Base-by-base conservation (phyloP, 345 rosid species). In the Lepidium aucheri region DNA sequence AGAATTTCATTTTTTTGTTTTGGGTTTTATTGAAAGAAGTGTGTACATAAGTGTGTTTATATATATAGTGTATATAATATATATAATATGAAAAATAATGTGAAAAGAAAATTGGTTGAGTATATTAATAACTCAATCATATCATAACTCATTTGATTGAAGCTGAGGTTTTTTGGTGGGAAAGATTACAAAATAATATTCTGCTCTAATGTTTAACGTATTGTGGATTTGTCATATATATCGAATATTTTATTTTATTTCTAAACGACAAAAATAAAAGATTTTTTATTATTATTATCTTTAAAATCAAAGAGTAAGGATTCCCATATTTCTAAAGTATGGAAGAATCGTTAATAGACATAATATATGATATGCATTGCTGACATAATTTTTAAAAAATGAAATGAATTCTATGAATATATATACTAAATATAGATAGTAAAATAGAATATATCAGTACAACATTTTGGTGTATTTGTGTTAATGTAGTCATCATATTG, bases 101-200 rank as follows among this genome's bases (percentile, higher is more conserved):
- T 52, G 42, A 15, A 26, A 61, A 70, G 54, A 63, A 43, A 62
- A 53, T 62, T 70, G 5, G 69, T 70, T 62, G 68, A 70, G 63
- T 70, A 26, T 53, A 61, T 61, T 43, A 35, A 70, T 62, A 69
- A 13, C 55, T 52, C 53, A 69, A 51, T 69, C 60, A 60, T 50
- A 33, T 60, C 67, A 53, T 53, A 35, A 62, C 68, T 53, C 38
- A 43, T 43, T 61, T 53, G 68, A 47, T 58, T 56, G 64, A 67
- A 24, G 56, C 53, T 53, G 46, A 34, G 30, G 30, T 35, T 46
- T 33, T 67, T 45, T 34, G 56, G 56, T 67, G 72, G 54, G 55
- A 67, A 22, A 55, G 43, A 33, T 42, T 53, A 16, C 43, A 18
- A 46, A 34, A 39, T 64, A 14, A 39, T 64, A 14, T 38, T n/a